Conservation (phyloP, 2,329 filamentous ascomycete species). For the Phoma herbarum region DNA sequence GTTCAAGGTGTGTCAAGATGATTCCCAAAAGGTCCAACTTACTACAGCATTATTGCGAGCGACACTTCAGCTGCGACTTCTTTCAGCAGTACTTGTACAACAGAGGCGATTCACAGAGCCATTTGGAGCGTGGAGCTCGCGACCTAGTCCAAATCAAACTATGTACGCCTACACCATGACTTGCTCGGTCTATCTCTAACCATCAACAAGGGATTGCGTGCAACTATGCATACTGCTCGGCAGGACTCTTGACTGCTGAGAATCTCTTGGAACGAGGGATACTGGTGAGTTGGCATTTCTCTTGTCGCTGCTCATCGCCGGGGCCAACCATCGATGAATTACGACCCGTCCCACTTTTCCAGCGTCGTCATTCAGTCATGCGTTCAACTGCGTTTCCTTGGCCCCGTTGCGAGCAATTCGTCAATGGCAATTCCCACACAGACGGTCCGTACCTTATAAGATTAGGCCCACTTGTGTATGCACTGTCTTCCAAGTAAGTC, state of each 20-base stretch:
- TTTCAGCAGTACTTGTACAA: conserved; percentile 37
- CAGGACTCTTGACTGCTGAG: conserved; percentile 6
- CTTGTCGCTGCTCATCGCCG: neutral
- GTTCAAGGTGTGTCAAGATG: conserved; percentile 51
- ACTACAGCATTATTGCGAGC: conserved; percentile 40
- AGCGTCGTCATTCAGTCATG: conserved; percentile 10
- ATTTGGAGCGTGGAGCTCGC: conserved; percentile 28
- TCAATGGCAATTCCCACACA: neutral
- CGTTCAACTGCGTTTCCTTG: neutral
- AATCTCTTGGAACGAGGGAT: conserved; percentile 10
- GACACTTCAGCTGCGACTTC: conserved; percentile 29
- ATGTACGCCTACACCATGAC: conserved; percentile 48
- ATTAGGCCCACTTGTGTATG: conserved; percentile 14
- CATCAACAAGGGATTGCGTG: conserved; percentile 39
- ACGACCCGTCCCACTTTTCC: conserved; percentile 2
- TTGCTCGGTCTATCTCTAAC: conserved; percentile 44
- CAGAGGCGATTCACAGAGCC: conserved; percentile 28
- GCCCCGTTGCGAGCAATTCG: neutral
- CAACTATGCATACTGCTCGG: conserved; percentile 10
- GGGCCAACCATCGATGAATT: neutral
- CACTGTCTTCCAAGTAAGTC: conserved; percentile 13
- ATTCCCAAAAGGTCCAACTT: conserved; percentile 45
- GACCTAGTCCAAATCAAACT: conserved; percentile 43
- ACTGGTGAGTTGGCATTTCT: conserved; percentile 14
- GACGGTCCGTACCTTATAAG: neutral